Base-by-base conservation (phyloP, 257 asterid species). In the Fraxinus excelsior region DNA sequence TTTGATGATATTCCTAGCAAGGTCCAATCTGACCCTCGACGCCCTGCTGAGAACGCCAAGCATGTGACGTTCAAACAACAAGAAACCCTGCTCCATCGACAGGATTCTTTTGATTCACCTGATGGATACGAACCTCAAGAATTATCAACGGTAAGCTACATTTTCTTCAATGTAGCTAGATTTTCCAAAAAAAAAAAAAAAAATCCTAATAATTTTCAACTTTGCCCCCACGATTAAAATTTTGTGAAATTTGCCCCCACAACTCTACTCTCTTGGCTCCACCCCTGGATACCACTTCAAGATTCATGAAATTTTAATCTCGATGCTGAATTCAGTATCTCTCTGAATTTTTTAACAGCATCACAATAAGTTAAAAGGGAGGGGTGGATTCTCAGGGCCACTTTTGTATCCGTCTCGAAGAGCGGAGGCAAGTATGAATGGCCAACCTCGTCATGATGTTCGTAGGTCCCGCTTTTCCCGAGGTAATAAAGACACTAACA, bases 381-480 rank as follows among this genome's bases (percentile, higher is more conserved):
- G 88, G 79, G 83, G 80, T 14, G 82, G 80, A 67, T 85, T 84
- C 77, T 93, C 97, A 35, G 97, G 92, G 67, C 90, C 94, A 37
- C 42, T 88, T 81, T 32, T 79, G 25, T 76, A 79, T 75, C 90
- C 80, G 53, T 75, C 82, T 44, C 82, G 79, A 66, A 88, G 79
- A 64, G 73, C 11, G 26, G 84, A 81, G 18, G 21, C 76, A 18
- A 78, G 74, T 29, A 84, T 85, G 70, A 78, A 83, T 42, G 78
- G 81, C 65, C 86, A 82, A 46, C 75, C 74, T 72, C 93, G 75
- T 32, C 86, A 74, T 19, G 62, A 67, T 73, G 82, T 38, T 78
- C 90, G 84, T 42, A 88, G 93, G 82, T 91, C 97, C 26, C 93
- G 97, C 12, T 94, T 94, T 75, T 74, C 84, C 56, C 79, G 82